These are phyloP conservation scores for Hypoxylon sp. DNA, from an alignment of 2,329 filamentous ascomycete species.

Conservation along the genomic window DNA sequence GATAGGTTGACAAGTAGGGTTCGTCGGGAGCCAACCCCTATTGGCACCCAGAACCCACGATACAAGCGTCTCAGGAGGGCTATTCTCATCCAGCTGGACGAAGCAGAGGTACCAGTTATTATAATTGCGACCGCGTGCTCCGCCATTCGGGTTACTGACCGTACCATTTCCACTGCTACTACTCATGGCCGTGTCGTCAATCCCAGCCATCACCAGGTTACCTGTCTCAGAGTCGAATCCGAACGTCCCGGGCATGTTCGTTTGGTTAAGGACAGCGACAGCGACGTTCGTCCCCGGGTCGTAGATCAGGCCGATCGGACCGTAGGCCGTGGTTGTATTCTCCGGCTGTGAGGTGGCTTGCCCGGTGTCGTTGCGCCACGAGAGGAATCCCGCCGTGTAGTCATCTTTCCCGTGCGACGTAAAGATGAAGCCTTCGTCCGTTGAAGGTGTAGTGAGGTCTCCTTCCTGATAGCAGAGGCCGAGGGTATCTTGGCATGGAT, in stretches of 20 bases:
- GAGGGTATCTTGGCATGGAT: constrained; percentile 13
- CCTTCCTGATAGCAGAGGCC: constrained; percentile 14
- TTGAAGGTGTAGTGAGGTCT: neutral
- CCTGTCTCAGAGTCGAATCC: constrained; percentile 25
- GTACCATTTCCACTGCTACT: neutral
- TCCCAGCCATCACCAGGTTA: constrained; percentile 25
- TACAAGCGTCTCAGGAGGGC: constrained; percentile 9
- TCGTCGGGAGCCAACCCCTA: constrained; percentile 30
- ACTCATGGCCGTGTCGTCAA: constrained; percentile 22
- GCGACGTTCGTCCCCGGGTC: constrained; percentile 34
- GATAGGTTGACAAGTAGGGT: constrained; percentile 31
- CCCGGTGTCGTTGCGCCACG: constrained; percentile 12
- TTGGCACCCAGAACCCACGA: constrained; percentile 37
- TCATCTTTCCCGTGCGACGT: constrained; percentile 19
- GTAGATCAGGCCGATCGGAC: constrained; percentile 26
- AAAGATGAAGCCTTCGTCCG: constrained; percentile 24
- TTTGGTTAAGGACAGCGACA: constrained; percentile 29
- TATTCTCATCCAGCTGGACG: constrained; percentile 9
- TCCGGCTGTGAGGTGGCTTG: neutral
- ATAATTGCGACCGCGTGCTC: constrained; percentile 14
- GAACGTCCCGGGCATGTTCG: constrained; percentile 7
- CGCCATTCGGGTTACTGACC: neutral
- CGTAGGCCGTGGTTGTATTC: neutral
- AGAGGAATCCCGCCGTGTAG: constrained; percentile 21
- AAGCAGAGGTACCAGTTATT: constrained; percentile 34